Base-by-base conservation (phyloP, 2,329 filamentous ascomycete genomes). In the Aspergillus persii region DNA sequence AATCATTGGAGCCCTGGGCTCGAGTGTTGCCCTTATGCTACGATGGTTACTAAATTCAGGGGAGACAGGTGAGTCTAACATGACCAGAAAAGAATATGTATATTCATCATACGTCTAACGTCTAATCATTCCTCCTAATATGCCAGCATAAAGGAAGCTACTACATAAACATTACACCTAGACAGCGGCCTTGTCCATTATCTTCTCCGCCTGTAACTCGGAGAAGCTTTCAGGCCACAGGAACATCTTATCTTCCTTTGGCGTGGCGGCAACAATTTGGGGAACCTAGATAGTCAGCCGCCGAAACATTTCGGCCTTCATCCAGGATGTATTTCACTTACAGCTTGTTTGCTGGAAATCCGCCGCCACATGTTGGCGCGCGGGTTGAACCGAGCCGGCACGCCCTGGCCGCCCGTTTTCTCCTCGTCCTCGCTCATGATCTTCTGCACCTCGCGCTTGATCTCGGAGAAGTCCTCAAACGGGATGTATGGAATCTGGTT, bases 331-430 rank as follows among this genome's bases (percentile, higher is more conserved):
- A 69, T 57, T 9, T 46, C 8, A 53, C 79, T 71, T 63, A 84
- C 82, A 41, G 82, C 80, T 48, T 77, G 80, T 75, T 82, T 83
- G 75, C 84, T 87, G 36, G 82, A 85, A 48, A 85, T 81, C 30
- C 86, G 79, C 55, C 87, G 78, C 87, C 87, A 89, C 77, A 89
- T 79, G 71, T 89, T 89, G 30, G 86, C 87, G 48, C 86, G 80
- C 7, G 87, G 87, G 74, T 89, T 89, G 77, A 88, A 89, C 64
- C 81, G 79, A 8, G 77, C 80, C 0, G 86, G 86, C 61, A 83
- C 76, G 44, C 87, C 87, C 58, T 78, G 72, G 53, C 86, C 86
- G 52, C 81, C 78, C 0, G 86, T 89, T 78, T 84, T 82, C 69
- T 80, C 74, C 63, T 85, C 80, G 68, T 89, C 86, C 68, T 88